Evolutionary conservation across 306 rosid genomes (phyloP), one percentile per base, ranked within the genome.

Genomic region (Quercus suber): DNA sequence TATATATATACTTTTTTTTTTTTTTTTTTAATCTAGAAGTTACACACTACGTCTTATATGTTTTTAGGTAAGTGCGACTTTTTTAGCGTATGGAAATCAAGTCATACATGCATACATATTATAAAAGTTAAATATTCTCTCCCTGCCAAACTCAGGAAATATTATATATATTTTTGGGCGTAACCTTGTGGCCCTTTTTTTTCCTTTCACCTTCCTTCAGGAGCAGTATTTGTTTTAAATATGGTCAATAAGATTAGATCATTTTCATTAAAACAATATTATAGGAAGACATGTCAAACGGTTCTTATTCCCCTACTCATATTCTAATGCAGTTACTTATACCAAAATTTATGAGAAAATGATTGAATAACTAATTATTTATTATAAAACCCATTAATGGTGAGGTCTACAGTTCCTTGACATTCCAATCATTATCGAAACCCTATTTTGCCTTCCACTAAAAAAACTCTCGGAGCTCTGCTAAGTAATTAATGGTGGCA

Each of bases 401-500:
- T 53, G 79, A 78, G 83, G 82, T 86, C 79, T 1, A 75, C 73
- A 73, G 77, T 81, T 78, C 31, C 63, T 73, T 57, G 15, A 61
- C 82, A 51, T 49, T 9, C 84, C 87, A 82, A 86, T 89, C 86
- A 87, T 89, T 74, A 70, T 83, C 71, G 10, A 71, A 75, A 76
- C 81, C 63, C 55, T 71, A 75, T 69, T 49, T 13, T 71, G 53
- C 68, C 25, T 69, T 61, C 60, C 14, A 12, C 51, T 69, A 59
- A 57, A 76, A 37, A n/a, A 25, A 21, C 58, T 13, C 23, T 5
- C n/a, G 13, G 5, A 13, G 53, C 15, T 49, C 15, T 49, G 53
- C 45, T 41, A 2, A 41, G 53, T 49, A 12, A 49, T 5, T 55
- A 33, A 17, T 45, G 17, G 13, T 12, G 23, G 43, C 49, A 52